Base-by-base conservation (phyloP, 768 basidiomycete species). In the Ramaria sp. region DNA sequence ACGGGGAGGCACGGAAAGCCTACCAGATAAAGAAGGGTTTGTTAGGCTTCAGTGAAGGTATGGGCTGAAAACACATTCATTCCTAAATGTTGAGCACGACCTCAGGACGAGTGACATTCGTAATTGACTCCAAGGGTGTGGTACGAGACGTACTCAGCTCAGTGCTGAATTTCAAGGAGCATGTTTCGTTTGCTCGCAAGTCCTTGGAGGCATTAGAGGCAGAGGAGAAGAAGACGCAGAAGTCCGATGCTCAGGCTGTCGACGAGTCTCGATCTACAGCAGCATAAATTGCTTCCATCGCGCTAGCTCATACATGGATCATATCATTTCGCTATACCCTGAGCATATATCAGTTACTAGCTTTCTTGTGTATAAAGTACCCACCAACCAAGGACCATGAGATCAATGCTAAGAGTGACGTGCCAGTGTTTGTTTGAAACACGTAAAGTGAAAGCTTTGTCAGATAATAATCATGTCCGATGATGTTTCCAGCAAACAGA, bases 121-220 rank as follows among this genome's bases (percentile, higher is more conserved):
- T 91, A 60, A 80, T 92, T 57, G 87, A 89, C 63, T 72, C 69
- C 48, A 73, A 82, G 49, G 88, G 90, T 8, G 69, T 79, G 43
- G 70, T 92, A 27, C 73, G 83, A 59, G 83, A 79, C 58, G 76
- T 74, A 1, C 63, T 81, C 32, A 82, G 79, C 55, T 70, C 80
- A 0, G 79, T 76, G 7, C 64, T 87, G 58, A 82, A 80, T 63
- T 82, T 74, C 63, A 73, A 69, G 27, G 82, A 78, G 0, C 88
- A 91, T 59, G 67, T 73, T 27, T 83, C 81, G 64, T 88, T 89
- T 60, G 82, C 88, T 6, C 74, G 76, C 37, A 80, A 80, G 62
- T 82, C 81, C 73, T 69, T 89, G 37, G 75, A 75, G 54, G 77
- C 71, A 59, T 65, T 83, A 48, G 70, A 72, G 49, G 64, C 64